Evolutionary conservation across 345 rosid species (phyloP), one percentile per base, ranked within the genome.

Genomic region (Moricandia arvensis): DNA sequence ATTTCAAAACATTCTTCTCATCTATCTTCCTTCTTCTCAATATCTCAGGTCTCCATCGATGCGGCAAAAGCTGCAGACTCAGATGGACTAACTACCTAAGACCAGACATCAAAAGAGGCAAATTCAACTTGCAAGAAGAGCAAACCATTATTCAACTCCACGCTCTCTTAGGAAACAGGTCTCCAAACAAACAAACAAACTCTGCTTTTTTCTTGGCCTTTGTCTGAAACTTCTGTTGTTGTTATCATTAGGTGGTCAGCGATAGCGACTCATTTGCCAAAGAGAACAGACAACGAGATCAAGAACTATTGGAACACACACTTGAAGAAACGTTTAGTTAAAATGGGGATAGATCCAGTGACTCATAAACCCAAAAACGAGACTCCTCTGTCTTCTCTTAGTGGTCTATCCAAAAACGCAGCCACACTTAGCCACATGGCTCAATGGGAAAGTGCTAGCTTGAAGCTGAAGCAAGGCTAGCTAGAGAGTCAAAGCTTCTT

Each of bases 401-500:
- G 53, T 31, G 93, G 87, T 55, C 76, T 82, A 24, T 79, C 89
- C 63, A 90, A 90, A 80, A 83, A 86, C 63, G 86, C 88, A 15
- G 90, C 93, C 3, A 87, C 87, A 51, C 88, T 90, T 21, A 90
- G 93, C 76, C 98, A 93, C 83, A 87, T 88, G 86, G 98, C 96
- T 79, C 98, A 93, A 47, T 93, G 98, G 98, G 98, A 93, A 66
- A 90, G 93, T 68, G 98, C 98, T 59, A 96, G n/a, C 89, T 93
- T 3, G 96, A 93, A 84, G 98, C 98, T 21, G 96, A 92, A 69
- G 97, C 94, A 18, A 78, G 98, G 24, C 73, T 93, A 31, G 96
- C 87, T 37, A 73, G 91, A 75, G 98, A 93, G 66, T 93, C 97
- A 10, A 91, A 87, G 81, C 83, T 94, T 13, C 86, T 81, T 67